Percentiles rank a stretch among this genome's conserved stretches.
Evolutionary conservation across 2,329 filamentous ascomycete genomes (phyloP).

Genomic region (Nigrospora osmanthi): DNA sequence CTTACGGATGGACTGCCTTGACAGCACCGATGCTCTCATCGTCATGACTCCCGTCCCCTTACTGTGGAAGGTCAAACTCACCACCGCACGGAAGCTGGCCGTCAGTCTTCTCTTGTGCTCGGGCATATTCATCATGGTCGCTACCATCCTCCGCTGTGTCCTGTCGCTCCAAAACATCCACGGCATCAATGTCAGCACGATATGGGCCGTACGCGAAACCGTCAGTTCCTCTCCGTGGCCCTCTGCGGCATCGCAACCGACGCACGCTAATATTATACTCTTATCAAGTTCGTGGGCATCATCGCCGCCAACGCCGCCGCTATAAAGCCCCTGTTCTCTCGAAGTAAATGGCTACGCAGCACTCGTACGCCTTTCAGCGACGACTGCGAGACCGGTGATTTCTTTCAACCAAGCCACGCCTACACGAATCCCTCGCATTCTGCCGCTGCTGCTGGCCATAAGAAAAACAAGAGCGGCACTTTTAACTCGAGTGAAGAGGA

Average conservation of each 20-base stretch:
- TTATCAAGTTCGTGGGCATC: conserved; percentile 31
- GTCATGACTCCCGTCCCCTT: conserved; percentile 31
- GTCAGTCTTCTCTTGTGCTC: conserved; percentile 31
- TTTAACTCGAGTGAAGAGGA: not conserved
- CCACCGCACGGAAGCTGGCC: conserved; percentile 26
- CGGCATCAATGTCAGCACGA: conserved; percentile 28
- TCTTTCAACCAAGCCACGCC: no score
- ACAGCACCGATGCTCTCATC: conserved; percentile 29
- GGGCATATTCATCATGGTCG: conserved; percentile 33
- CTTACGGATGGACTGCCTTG: not conserved
- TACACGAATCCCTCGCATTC: no score
- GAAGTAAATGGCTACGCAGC: conserved; percentile 17
- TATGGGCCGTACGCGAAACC: conserved; percentile 35
- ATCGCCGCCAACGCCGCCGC: conserved; percentile 32
- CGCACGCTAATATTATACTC: not conserved
- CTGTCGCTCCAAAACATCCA: conserved; percentile 25
- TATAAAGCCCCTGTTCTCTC: conserved; percentile 30
- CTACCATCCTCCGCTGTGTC: conserved; percentile 31
- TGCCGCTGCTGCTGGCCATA: no score
- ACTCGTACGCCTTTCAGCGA: no score
- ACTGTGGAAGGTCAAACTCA: conserved; percentile 29
- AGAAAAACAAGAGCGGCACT: no score
- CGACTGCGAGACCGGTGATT: no score
- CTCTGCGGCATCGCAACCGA: not conserved
- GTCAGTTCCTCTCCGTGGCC: conserved; percentile 10